Evolutionary conservation across 441 rosid genomes (phyloP).

Genomic region (Populus trichocarpa): DNA sequence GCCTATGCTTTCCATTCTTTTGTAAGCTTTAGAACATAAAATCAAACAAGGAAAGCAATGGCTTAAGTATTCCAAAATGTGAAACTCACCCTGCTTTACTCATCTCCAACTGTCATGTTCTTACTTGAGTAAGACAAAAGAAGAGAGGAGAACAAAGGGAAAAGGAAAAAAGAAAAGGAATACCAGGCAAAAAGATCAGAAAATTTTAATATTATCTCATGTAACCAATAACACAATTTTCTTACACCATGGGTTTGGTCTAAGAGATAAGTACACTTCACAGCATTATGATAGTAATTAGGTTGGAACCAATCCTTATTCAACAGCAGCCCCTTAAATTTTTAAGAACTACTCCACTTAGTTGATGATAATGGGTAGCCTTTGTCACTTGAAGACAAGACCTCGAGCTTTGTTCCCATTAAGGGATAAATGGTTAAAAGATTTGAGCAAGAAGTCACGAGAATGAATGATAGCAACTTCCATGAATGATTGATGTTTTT

Average conservation of each 20-base stretch:
- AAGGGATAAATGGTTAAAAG: constrained; percentile 14
- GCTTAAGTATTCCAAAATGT: neutral
- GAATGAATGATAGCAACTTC: neutral
- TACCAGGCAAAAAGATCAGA: neutral
- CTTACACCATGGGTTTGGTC: neutral
- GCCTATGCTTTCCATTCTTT: neutral
- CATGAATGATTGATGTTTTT: neutral
- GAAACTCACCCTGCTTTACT: neutral
- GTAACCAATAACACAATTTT: neutral
- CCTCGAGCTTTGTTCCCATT: constrained; percentile 53
- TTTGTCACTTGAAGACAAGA: constrained; percentile 5
- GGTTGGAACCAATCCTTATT: neutral
- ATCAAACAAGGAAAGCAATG: neutral
- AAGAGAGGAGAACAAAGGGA: neutral
- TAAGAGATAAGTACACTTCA: neutral
- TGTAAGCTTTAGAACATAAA: neutral
- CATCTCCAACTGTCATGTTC: constrained; percentile 8
- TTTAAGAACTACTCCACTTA: neutral
- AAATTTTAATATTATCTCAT: neutral
- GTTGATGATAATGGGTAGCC: neutral
- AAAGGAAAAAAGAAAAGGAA: neutral
- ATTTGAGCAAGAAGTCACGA: neutral
- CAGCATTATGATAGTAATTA: neutral
- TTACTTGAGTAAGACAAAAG: constrained; percentile 12
- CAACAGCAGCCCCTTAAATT: neutral